phyloP scores from a whole-genome alignment of 2,329 filamentous ascomycete species.

The Aspergillus sp. region DNA sequence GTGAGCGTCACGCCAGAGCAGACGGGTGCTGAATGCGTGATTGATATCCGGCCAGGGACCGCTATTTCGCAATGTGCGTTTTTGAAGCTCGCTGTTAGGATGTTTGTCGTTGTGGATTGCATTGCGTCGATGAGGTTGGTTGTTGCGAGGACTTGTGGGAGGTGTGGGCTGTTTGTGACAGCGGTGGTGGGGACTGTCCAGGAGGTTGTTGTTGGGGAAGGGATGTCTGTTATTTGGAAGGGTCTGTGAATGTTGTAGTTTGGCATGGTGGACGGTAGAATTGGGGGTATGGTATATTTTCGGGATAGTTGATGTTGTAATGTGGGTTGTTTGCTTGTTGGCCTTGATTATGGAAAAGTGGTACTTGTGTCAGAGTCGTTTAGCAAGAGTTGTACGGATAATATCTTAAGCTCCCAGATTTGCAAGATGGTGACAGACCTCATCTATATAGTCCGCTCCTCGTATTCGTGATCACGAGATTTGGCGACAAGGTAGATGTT shows the following conservation, averaged over 20 bases:
- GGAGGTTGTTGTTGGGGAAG: background rate
- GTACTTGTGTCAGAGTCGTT: too few species aligned
- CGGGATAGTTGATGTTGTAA: too few species aligned
- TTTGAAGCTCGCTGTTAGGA: background rate
- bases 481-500: too few species aligned
- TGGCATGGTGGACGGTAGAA: too few species aligned
- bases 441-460: background rate
- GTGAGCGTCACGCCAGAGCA: background rate
- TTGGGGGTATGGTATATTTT: too few species aligned
- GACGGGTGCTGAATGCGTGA: background rate
- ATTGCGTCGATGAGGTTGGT: background rate
- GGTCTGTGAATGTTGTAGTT: background rate
- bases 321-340: too few species aligned
- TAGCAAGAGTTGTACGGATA: too few species aligned
- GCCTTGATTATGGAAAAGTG: too few species aligned
- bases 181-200: background rate
- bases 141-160: background rate
- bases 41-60: background rate
- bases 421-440: too few species aligned
- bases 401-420: too few species aligned
- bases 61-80: background rate
- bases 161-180: background rate
- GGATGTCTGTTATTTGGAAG: background rate
- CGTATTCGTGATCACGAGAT: background rate
- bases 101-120: background rate